These are phyloP conservation scores for Ilex paraguariensis DNA, from an alignment of 305 asterid species.

Conservation along the genomic window DNA sequence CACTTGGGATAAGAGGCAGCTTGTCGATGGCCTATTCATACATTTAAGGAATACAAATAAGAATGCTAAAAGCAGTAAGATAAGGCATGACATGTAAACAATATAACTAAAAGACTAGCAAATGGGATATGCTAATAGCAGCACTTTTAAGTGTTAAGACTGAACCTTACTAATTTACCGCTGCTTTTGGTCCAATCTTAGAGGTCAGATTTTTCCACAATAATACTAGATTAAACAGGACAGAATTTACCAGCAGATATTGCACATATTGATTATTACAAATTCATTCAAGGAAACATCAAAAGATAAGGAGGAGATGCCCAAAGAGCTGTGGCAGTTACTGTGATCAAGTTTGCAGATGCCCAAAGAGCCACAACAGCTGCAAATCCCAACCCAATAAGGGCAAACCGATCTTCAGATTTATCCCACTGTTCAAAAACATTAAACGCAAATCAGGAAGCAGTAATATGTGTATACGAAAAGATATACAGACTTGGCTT, in stretches of 20 bases:
- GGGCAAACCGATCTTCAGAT: slow-evolving; percentile 79
- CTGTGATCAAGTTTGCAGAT: slow-evolving; percentile 57
- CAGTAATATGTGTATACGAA: slow-evolving; percentile 2
- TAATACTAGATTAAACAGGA: too few relatives aligned
- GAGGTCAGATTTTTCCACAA: too few relatives aligned
- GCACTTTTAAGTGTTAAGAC: too few relatives aligned
- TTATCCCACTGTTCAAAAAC: slow-evolving; percentile 70
- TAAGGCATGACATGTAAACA: background rate
- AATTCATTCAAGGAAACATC: too few relatives aligned
- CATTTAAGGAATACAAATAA: slow-evolving; percentile 8
- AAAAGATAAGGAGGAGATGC: too few relatives aligned
- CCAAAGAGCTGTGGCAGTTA: slow-evolving; percentile 23
- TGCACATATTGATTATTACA: too few relatives aligned
- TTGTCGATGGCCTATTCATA: slow-evolving; percentile 64
- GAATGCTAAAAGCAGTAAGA: slow-evolving; percentile 5
- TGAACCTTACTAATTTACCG: too few relatives aligned
- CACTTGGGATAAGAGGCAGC: slow-evolving; percentile 66
- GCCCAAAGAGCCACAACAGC: slow-evolving; percentile 79
- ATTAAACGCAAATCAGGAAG: slow-evolving; percentile 6
- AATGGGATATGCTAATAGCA: too few relatives aligned
- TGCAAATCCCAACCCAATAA: slow-evolving; percentile 85
- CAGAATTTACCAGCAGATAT: too few relatives aligned
- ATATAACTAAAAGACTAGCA: background rate
- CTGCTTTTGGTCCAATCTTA: too few relatives aligned
- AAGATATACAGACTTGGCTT: background rate